phyloP scores from a whole-genome alignment of 202 grass and related monocot genomes.

The Schoenoplectus triqueter region DNA sequence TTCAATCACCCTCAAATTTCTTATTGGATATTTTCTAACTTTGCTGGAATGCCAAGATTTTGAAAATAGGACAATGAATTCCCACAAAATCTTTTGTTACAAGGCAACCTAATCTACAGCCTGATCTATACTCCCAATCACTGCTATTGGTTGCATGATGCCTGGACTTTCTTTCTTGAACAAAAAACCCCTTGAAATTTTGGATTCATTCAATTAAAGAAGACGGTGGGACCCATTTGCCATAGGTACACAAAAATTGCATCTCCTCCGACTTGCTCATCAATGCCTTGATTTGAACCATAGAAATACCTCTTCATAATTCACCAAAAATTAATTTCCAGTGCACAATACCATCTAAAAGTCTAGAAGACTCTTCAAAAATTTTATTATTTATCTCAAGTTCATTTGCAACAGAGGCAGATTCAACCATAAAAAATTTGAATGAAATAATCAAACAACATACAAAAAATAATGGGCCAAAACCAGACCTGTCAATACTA shows the following conservation, averaged over 20 bases:
- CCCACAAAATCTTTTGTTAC: neutral
- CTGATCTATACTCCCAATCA: neutral
- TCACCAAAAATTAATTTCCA: neutral
- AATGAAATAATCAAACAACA: no score
- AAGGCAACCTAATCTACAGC: neutral
- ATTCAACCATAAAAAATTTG: neutral
- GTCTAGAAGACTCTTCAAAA: neutral
- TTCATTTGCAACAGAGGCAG: neutral
- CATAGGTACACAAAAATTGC: neutral
- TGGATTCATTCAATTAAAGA: neutral
- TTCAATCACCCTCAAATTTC: neutral
- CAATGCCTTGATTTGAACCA: neutral
- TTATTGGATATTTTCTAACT: neutral
- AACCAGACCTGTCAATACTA: no score
- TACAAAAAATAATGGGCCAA: no score
- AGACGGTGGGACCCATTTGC: neutral
- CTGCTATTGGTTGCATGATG: neutral
- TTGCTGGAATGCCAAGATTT: neutral
- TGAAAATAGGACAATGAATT: neutral
- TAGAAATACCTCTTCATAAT: slow-evolving; percentile 5
- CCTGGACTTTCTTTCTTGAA: neutral
- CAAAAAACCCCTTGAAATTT: neutral
- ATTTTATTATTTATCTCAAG: neutral
- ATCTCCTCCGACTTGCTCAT: neutral
- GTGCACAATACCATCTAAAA: slow-evolving; percentile 2